phyloP scores from a whole-genome alignment of 2,329 filamentous ascomycete genomes.

The Akanthomyces lecanii region DNA sequence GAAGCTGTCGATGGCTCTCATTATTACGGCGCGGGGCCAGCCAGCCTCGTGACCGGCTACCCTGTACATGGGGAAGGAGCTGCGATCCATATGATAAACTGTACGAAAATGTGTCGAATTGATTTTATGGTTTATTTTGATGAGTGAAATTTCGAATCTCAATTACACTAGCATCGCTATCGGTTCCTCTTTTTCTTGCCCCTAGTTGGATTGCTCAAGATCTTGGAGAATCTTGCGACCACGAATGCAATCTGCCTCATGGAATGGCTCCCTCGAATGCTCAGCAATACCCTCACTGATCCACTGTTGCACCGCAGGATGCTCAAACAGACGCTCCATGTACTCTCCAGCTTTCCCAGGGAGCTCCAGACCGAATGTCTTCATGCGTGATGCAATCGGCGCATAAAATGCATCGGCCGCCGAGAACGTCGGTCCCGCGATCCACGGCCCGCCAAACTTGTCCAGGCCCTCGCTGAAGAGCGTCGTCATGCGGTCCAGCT shows the following conservation, averaged over 20 bases:
- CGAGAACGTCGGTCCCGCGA: constrained; percentile 36
- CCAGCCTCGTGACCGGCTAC: background rate
- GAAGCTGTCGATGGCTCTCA: background rate
- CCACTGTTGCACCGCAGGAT: constrained; percentile 36
- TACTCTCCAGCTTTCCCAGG: constrained; percentile 31
- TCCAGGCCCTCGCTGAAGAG: constrained; percentile 37
- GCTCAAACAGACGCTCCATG: constrained; percentile 29
- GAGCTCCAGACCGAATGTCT: constrained; percentile 35
- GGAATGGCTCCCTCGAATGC: constrained; percentile 33
- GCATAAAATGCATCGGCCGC: constrained; percentile 40
- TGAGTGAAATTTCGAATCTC: background rate
- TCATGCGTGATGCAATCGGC: constrained; percentile 36
- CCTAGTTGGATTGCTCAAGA: constrained; percentile 19
- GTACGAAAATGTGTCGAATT: background rate
- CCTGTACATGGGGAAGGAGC: background rate
- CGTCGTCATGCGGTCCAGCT: constrained; percentile 33
- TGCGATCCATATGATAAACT: background rate
- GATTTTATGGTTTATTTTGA: background rate
- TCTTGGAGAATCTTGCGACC: constrained; percentile 31
- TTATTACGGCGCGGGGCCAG: background rate
- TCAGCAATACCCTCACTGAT: constrained; percentile 35
- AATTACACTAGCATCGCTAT: background rate
- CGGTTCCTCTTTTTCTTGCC: background rate
- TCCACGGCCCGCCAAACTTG: constrained; percentile 39
- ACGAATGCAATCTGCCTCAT: constrained; percentile 34